A percentile compares a stretch with the other conserved stretches of the same genome.
These are phyloP conservation scores for Lachancea kluyveri DNA, from an alignment of 805 yeast species.

Conservation along the genomic window DNA sequence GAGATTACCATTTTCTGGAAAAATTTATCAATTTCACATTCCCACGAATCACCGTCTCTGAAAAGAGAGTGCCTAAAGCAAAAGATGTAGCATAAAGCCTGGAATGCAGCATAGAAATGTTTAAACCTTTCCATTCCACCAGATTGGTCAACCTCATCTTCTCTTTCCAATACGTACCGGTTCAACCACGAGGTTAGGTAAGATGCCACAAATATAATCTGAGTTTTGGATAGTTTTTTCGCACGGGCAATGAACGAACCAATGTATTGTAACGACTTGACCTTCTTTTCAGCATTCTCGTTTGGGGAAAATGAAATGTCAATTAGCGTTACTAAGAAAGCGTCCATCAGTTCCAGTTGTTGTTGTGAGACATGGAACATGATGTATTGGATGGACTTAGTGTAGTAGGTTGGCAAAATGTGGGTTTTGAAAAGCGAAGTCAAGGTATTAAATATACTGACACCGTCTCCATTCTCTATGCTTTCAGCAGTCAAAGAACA, in stretches of 20 bases:
- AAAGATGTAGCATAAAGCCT: constrained; percentile 83
- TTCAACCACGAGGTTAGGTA: constrained; percentile 80
- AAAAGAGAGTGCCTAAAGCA: constrained; percentile 76
- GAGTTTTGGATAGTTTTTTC: constrained; percentile 58
- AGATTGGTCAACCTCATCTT: constrained; percentile 62
- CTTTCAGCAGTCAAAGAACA: constrained; percentile 44
- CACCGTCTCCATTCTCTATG: constrained; percentile 56
- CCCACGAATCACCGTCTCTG: constrained; percentile 54
- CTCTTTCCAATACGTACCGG: constrained; percentile 77
- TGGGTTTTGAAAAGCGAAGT: constrained; percentile 74
- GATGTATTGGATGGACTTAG: constrained; percentile 80
- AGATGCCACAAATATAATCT: constrained; percentile 75
- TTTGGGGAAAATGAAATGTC: constrained; percentile 72
- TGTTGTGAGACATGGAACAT: constrained; percentile 77
- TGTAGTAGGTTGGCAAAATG: constrained; percentile 85
- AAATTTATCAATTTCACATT: constrained; percentile 72
- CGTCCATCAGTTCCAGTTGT: constrained; percentile 76
- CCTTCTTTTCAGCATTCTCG: constrained; percentile 66
- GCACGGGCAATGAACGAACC: constrained; percentile 90
- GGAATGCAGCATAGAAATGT: constrained; percentile 84
- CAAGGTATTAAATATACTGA: constrained; percentile 63
- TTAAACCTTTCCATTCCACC: constrained; percentile 88
- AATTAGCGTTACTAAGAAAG: constrained; percentile 72
- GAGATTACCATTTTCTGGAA: constrained; percentile 82
- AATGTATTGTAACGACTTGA: constrained; percentile 87